Conservation (phyloP, 2,329 filamentous ascomycete genomes). For the Metarhizium anisopliae region DNA sequence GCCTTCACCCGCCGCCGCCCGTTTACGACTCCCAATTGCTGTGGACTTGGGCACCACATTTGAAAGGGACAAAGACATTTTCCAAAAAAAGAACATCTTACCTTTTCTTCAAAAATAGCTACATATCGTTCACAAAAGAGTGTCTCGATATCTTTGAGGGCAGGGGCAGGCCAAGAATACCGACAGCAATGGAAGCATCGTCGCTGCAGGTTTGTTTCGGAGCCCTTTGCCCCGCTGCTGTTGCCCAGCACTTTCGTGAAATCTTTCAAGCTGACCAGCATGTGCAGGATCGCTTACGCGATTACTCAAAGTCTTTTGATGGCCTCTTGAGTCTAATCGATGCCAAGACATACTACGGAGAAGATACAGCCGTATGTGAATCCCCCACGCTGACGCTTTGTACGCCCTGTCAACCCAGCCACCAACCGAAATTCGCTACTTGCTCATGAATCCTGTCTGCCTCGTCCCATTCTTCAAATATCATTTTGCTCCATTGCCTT, state of each 20-base stretch:
- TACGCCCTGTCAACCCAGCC: neutral
- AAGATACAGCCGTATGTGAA: conserved; percentile 69
- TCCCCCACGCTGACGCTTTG: neutral
- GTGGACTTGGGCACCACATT: neutral
- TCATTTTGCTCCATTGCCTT: neutral
- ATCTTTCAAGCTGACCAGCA: conserved; percentile 6
- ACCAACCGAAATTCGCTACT: neutral
- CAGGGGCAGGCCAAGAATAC: neutral
- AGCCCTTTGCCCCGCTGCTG: conserved; percentile 19
- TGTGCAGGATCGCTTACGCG: conserved; percentile 45
- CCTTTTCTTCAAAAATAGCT: neutral
- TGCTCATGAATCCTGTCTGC: neutral
- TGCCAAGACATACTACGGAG: conserved; percentile 82
- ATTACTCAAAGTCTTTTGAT: conserved; percentile 68
- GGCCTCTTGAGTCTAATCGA: conserved; percentile 81
- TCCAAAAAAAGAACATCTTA: neutral
- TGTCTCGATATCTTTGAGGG: neutral
- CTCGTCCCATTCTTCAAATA: neutral
- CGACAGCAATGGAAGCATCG: conserved; percentile 31
- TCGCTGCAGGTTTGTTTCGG: conserved; percentile 36
- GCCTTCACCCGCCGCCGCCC: conserved; percentile 5
- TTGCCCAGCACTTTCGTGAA: neutral
- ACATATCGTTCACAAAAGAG: neutral
- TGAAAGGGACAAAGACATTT: neutral
- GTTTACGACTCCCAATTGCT: neutral